Evolutionary conservation across 805 yeast genomes (phyloP).

Genomic region (Lipomyces yamanashiensis): DNA sequence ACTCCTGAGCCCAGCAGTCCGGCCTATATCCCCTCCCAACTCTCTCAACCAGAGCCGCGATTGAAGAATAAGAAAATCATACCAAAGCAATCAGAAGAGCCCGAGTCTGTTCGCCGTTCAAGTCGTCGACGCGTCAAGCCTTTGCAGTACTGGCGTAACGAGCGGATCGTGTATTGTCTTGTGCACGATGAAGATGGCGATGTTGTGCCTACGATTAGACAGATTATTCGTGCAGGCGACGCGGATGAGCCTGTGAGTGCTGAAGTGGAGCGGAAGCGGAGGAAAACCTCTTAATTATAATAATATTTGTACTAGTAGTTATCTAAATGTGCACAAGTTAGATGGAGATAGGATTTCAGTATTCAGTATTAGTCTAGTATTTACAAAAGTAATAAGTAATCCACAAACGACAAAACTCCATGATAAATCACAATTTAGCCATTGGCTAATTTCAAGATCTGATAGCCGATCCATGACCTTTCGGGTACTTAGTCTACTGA

Average conservation of each 20-base stretch:
- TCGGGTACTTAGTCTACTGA: neutral
- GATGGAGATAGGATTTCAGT: too few relatives aligned
- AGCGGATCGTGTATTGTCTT: constrained; percentile 61
- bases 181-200: constrained; percentile 40
- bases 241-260: neutral
- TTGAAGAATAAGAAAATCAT: neutral
- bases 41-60: neutral
- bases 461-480: too few relatives aligned
- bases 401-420: neutral
- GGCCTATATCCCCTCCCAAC: neutral
- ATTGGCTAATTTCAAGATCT: too few relatives aligned
- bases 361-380: neutral
- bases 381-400: neutral
- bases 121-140: constrained; percentile 50
- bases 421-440: neutral
- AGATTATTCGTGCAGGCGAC: constrained; percentile 22
- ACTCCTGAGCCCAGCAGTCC: neutral
- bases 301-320: neutral
- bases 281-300: constrained; percentile 3
- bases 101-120: constrained; percentile 18
- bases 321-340: too few relatives aligned
- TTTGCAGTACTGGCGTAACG: constrained; percentile 83
- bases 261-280: neutral
- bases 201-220: constrained; percentile 40
- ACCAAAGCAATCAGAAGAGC: neutral